Percentiles rank a stretch among this genome's conserved stretches.
Evolutionary conservation across 1,139 yeast species (phyloP).

Genomic region (Diutina pseudorugosa): DNA sequence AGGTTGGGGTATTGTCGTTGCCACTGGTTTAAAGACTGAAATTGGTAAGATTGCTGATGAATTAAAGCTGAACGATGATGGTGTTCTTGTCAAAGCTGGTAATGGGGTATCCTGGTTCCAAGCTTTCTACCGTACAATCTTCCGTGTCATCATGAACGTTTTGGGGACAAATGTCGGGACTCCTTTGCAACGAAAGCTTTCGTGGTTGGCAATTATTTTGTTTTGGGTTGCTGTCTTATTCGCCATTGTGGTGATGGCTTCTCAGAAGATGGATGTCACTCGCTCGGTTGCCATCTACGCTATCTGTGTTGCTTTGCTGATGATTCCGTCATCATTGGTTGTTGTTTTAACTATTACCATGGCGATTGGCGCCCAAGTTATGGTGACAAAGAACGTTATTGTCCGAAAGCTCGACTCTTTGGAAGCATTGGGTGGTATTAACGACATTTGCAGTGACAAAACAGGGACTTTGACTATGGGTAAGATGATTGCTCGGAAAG

Average conservation of each 20-base stretch:
- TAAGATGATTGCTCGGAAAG: constrained; percentile 59
- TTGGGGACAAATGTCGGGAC: constrained; percentile 72
- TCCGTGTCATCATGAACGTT: constrained; percentile 33
- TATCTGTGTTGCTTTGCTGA: constrained; percentile 71
- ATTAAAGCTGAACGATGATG: constrained; percentile 20
- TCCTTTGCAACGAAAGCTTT: constrained; percentile 55
- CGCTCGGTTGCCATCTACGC: constrained; percentile 74
- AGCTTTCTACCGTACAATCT: constrained; percentile 7
- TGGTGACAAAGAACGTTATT: constrained; percentile 62
- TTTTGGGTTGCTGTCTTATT: constrained; percentile 64
- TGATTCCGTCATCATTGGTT: constrained; percentile 75
- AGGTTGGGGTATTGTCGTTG: constrained; percentile 54
- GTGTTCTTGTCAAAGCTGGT: constrained; percentile 5
- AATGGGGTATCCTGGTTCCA: constrained; percentile 5
- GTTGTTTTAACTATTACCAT: constrained; percentile 76
- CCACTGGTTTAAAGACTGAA: constrained; percentile 63
- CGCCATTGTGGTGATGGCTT: constrained; percentile 73
- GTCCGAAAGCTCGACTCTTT: constrained; percentile 69
- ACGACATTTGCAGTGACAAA: constrained; percentile 75
- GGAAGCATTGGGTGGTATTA: constrained; percentile 71
- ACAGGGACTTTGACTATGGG: constrained; percentile 79
- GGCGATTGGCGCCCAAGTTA: constrained; percentile 78
- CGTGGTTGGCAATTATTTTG: constrained; percentile 61
- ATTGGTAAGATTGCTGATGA: constrained; percentile 70
- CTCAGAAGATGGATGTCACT: constrained; percentile 55